phyloP scores from a whole-genome alignment of 2,329 filamentous ascomycete species.

The Neocatenulostroma microsporum region DNA sequence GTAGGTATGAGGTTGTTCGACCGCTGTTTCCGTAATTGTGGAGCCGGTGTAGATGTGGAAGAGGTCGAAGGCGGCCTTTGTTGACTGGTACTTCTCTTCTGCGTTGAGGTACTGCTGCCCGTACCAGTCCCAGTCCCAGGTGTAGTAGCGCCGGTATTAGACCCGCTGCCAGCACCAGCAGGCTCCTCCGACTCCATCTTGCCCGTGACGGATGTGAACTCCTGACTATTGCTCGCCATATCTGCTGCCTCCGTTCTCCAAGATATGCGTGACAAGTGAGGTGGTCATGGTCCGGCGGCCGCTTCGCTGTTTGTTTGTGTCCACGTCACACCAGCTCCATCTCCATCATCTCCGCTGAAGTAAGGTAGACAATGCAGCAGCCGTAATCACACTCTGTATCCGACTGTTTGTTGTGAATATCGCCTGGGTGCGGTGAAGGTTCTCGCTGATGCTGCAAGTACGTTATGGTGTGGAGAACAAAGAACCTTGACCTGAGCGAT shows the following conservation, averaged over 20 bases:
- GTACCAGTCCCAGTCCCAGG: not conserved
- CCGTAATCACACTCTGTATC: no score
- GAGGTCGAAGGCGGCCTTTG: slow-evolving; percentile 7
- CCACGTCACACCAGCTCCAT: no score
- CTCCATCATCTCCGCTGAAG: no score
- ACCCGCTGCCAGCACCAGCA: slow-evolving; percentile 6
- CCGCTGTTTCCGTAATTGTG: slow-evolving; percentile 21
- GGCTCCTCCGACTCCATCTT: slow-evolving; percentile 30
- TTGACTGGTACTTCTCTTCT: slow-evolving; percentile 3
- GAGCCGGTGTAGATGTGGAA: slow-evolving; percentile 10
- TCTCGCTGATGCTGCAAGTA: no score
- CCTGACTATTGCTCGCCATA: slow-evolving; percentile 8
- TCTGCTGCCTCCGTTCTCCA: slow-evolving; percentile 1
- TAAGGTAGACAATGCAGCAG: no score
- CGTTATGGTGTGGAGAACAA: no score
- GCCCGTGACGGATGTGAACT: slow-evolving; percentile 30
- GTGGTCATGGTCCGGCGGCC: no score
- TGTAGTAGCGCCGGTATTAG: not conserved
- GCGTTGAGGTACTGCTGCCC: not conserved
- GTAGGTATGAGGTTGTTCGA: slow-evolving; percentile 23
- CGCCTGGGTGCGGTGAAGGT: no score
- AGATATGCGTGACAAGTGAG: no score
- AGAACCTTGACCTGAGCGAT: no score
- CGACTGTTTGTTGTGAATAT: no score
- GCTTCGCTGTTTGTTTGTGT: no score